Evolutionary conservation across 2,329 filamentous ascomycete genomes (phyloP), one percentile per base, ranked within the genome.

Genomic region (Sporothrix brasiliensis): DNA sequence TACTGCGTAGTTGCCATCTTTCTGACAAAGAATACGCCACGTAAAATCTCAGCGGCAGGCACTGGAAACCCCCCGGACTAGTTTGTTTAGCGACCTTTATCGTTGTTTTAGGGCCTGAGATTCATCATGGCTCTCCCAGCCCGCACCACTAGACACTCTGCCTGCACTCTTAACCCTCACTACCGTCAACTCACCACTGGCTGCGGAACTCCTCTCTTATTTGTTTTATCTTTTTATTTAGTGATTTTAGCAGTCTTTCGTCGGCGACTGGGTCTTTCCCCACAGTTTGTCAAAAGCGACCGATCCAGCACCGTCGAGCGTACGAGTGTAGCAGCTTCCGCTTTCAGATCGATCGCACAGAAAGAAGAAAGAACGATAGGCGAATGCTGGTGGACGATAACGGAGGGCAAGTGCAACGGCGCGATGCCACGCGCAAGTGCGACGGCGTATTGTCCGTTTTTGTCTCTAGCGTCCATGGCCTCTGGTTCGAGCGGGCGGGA

Each of bases 381-480:
- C 11, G 53, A 52, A 21, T 34, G 50, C 49, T 41, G n/a, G 27
- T 52, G 10, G 30, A 53, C 49, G 50, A 41, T 44, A 63, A 61
- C 54, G 67, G 67, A 69, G 47, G 67, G n/a, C 41, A 63, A 14
- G 5, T 41, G 24, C 44, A 27, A 44, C 56, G 56, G 56, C 56
- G 56, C 56, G 56, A 30, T 49, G 27, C 60, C 47, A 63, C 41
- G 41, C 58, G 58, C 39, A 63, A 63, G 56, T 63, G 58, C 41
- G 6, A 69, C 54, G 68, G 68, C 56, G 47, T 53, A 49, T 30
- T 54, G 58, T 69, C 68, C 58, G 58, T 66, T 66, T 69, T 69
- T 11, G 58, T 65, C 34, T 44, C 16, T 69, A 69, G 68, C 58
- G 56, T 44, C 27, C 21, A 27, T 50, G 30, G 13, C 30, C n/a